Percentiles rank a stretch among this genome's conserved stretches.
Evolutionary conservation across 345 rosid species (phyloP).

Genomic region (Eucalyptus pumila): DNA sequence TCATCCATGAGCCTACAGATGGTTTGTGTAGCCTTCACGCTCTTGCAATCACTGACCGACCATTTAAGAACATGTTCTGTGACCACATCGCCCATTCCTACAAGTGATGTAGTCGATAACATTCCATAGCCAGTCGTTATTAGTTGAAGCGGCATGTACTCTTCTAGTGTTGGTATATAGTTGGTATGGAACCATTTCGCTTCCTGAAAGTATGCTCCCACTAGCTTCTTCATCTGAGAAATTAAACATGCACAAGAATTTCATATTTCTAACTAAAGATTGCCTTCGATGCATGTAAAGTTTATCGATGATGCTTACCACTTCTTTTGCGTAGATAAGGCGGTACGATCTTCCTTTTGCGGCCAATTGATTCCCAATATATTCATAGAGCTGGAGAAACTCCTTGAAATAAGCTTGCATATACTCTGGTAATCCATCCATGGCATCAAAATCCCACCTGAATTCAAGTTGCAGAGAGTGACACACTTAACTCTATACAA

Average conservation of each 20-base stretch:
- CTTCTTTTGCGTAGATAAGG: neutral
- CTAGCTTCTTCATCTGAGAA: neutral
- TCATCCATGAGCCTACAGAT: slow-evolving; percentile 18
- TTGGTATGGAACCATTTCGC: neutral
- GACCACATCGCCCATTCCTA: slow-evolving; percentile 8
- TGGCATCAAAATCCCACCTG: neutral
- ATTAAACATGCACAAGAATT: neutral
- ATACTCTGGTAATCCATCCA: neutral
- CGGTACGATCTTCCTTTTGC: neutral
- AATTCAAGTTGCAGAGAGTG: neutral
- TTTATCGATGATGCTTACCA: neutral
- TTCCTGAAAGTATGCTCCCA: neutral
- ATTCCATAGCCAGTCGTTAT: neutral
- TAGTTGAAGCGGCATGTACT: neutral
- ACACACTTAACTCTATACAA: neutral
- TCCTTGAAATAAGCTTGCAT: neutral
- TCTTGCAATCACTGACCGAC: neutral
- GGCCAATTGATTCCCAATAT: neutral
- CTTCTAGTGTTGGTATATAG: neutral
- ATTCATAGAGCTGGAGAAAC: neutral
- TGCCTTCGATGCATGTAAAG: neutral
- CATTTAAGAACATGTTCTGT: slow-evolving; percentile 6
- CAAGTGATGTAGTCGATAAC: neutral
- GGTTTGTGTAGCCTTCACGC: neutral
- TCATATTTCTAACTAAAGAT: neutral